A percentile compares a stretch with the other conserved stretches of the same genome.
Evolutionary conservation across 164 flowering plant species (phyloP).

Genomic region (Sedum album): DNA sequence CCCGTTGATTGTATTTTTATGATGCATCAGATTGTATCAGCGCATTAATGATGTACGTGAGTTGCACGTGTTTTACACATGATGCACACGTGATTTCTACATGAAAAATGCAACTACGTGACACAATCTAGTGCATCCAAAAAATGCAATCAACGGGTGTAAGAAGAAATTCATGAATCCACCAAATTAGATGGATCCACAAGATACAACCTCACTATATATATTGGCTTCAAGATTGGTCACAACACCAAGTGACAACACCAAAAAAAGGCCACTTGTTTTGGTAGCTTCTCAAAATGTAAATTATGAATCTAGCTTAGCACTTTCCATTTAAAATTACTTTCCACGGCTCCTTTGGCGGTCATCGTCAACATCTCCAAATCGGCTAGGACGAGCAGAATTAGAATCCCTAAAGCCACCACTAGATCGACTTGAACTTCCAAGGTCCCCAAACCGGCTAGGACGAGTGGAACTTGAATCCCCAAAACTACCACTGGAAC

Average conservation of each 20-base stretch:
- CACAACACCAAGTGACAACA: neutral
- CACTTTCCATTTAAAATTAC: neutral
- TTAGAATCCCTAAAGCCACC: conserved; percentile 14
- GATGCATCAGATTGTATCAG: too few relatives aligned
- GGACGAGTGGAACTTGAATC: conserved; percentile 8
- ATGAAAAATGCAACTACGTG: too few relatives aligned
- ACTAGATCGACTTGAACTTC: conserved; percentile 15
- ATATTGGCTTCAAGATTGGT: neutral
- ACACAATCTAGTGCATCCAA: too few relatives aligned
- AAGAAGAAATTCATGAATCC: too few relatives aligned
- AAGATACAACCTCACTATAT: too few relatives aligned
- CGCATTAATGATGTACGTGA: too few relatives aligned
- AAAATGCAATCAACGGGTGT: too few relatives aligned
- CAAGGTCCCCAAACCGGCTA: conserved; percentile 4
- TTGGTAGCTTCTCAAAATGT: neutral
- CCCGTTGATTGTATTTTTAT: too few relatives aligned
- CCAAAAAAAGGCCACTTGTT: neutral
- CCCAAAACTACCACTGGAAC: conserved; percentile 16
- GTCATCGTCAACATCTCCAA: neutral
- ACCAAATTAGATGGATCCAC: too few relatives aligned
- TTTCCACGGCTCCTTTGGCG: neutral
- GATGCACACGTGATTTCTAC: too few relatives aligned
- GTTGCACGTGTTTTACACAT: too few relatives aligned
- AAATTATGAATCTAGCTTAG: neutral
- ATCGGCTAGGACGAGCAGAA: neutral